Base-by-base conservation (phyloP, 345 rosid species). In the Lepidium aucheri region DNA sequence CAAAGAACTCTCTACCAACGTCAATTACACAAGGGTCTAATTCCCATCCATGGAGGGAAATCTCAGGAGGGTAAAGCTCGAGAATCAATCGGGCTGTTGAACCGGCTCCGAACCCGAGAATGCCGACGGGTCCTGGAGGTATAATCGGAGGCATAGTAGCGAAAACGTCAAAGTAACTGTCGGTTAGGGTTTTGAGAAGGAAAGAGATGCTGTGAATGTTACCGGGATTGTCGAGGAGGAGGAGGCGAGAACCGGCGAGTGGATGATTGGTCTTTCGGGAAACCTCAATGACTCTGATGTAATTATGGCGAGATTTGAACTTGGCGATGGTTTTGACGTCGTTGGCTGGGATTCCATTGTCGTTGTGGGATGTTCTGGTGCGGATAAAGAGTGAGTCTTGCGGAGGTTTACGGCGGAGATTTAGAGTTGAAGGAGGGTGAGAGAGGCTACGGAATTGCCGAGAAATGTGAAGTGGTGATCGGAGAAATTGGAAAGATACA, bases 201-300 rank as follows among this genome's bases (percentile, higher is more conserved):
- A 81, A 94, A 30, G 89, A 88, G 50, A 90, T 81, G 78, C 95
- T 86, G 80, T 90, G 99, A 70, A 90, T 90, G 84, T 90, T 94
- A 28, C 97, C 95, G 5, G 95, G 96, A 51, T 76, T 73, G 74
- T 90, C 95, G 11, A 90, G 83, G 66, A 90, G 94, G 82, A 90
- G 94, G 61, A 90, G 86, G 17, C 76, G 71, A 3, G 76, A 76
- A 4, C 79, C 79, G 34, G 78, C 74, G 75, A 90, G 85, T 17
- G 97, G 90, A 70, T 90, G 96, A 72, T 86, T 81, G 53, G 81
- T 67, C 35, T 72, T 79, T 39, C 95, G 65, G 6, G 89, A 85
- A 54, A 90, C 86, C 78, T 93, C 84, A 0, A 90, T 74, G 18
- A 90, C 97, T 16, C 96, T 83, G 30, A 93, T 90, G 78, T 85